Evolutionary conservation across 441 rosid species (phyloP).

Genomic region (Jatropha podagrica): DNA sequence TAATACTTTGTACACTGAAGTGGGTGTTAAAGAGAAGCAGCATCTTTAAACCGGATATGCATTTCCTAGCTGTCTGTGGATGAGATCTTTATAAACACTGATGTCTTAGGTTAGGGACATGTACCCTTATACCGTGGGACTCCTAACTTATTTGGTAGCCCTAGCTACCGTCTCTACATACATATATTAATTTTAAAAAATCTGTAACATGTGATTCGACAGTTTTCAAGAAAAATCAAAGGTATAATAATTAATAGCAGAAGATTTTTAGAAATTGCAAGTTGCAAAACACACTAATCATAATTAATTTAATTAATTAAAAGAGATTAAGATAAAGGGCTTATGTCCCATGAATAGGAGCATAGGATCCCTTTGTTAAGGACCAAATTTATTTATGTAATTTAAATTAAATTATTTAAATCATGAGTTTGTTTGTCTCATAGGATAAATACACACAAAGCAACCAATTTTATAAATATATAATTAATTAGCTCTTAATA

Average conservation of each 20-base stretch:
- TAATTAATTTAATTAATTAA: background rate
- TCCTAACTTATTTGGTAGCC: too few species aligned
- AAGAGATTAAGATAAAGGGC: background rate
- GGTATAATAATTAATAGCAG: too few species aligned
- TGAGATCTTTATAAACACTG: too few species aligned
- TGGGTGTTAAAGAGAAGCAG: too few species aligned
- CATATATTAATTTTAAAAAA: too few species aligned
- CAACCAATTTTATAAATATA: constrained; percentile 4
- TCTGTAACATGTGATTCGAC: too few species aligned
- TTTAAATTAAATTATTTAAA: background rate
- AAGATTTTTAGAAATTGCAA: background rate
- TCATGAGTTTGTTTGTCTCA: constrained; percentile 17
- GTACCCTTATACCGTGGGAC: too few species aligned
- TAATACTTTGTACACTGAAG: background rate
- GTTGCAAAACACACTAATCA: background rate
- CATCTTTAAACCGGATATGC: background rate
- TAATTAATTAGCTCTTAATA: constrained; percentile 10
- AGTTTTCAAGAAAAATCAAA: too few species aligned
- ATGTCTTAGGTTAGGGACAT: too few species aligned
- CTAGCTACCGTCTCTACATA: too few species aligned
- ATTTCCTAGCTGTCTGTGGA: too few species aligned
- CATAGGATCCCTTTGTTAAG: constrained; percentile 6
- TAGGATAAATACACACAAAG: background rate
- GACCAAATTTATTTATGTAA: background rate
- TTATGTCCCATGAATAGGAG: constrained; percentile 1